Evolutionary conservation across 768 basidiomycete species (phyloP).

Genomic region (Leccinellum luteum): DNA sequence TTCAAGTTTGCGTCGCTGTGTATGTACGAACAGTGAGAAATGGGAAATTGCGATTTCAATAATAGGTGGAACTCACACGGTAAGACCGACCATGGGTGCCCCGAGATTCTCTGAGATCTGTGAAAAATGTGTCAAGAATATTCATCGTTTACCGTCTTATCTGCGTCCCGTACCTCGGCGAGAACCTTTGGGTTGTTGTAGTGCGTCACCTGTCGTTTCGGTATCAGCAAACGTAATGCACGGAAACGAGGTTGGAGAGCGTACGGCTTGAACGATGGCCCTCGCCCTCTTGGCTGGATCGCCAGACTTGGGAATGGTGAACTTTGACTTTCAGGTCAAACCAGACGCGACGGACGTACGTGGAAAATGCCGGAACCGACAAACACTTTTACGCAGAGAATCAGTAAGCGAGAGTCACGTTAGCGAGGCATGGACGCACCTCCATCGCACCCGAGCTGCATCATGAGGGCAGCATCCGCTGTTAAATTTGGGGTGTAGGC

Average conservation of each 20-base stretch:
- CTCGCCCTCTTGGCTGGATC: conserved; percentile 92
- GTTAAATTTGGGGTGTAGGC: not conserved
- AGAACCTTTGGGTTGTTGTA: conserved; percentile 91
- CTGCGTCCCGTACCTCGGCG: conserved; percentile 60
- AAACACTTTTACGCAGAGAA: conserved; percentile 59
- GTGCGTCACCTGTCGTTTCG: conserved; percentile 71
- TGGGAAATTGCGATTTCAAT: not conserved
- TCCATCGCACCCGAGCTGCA: conserved; percentile 97
- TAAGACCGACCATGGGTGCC: conserved; percentile 90
- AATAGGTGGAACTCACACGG: conserved; percentile 56
- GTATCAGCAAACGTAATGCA: conserved; percentile 2
- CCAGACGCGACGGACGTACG: conserved; percentile 43
- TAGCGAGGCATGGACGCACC: conserved; percentile 46
- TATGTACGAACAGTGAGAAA: conserved; percentile 1
- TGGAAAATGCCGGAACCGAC: conserved; percentile 98
- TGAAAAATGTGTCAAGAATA: conserved; percentile 1
- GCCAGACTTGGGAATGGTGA: conserved; percentile 56
- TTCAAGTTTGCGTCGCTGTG: conserved; percentile 61
- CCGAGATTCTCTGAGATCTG: conserved; percentile 83
- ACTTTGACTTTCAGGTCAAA: not conserved
- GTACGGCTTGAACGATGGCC: conserved; percentile 94
- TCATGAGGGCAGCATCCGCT: conserved; percentile 98
- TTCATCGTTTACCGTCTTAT: not conserved
- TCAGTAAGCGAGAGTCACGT: not conserved
- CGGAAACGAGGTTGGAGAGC: conserved; percentile 13